Percentiles rank a stretch among this genome's conserved stretches.
These are phyloP conservation scores for Eucalyptus camaldulensis DNA, from an alignment of 345 rosid genomes.

Conservation along the genomic window DNA sequence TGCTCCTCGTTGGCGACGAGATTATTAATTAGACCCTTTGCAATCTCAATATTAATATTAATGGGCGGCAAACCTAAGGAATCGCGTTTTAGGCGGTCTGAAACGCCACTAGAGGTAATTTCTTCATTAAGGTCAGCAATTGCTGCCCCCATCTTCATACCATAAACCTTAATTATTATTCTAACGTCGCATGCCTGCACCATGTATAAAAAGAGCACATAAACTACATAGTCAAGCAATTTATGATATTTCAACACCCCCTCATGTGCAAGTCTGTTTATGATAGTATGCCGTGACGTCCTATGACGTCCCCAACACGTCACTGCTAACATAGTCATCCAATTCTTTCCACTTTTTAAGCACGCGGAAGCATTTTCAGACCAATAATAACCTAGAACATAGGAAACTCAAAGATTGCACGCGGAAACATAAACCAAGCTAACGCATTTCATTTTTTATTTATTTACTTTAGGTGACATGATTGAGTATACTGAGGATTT, in stretches of 20 bases:
- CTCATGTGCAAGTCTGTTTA: not conserved
- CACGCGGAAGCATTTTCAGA: too few species aligned
- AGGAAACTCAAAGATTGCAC: too few species aligned
- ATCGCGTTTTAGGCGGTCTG: not conserved
- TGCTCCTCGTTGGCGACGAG: not conserved
- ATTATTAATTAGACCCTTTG: not conserved
- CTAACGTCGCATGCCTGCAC: not conserved
- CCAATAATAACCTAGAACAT: too few species aligned
- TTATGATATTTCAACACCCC: not conserved
- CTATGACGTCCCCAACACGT: accelerated
- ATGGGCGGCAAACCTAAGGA: not conserved
- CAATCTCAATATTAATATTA: not conserved
- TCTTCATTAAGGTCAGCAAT: not conserved
- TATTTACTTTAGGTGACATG: too few species aligned
- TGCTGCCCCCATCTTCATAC: not conserved
- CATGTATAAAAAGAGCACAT: not conserved
- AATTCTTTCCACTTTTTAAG: too few species aligned
- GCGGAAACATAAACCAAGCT: too few species aligned
- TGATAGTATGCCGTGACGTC: too few species aligned
- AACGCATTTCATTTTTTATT: too few species aligned
- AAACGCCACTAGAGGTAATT: not conserved
- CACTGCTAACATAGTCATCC: too few species aligned
- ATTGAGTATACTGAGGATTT: too few species aligned
- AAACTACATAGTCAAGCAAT: not conserved
- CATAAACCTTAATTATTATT: not conserved